Percentiles rank a stretch among this genome's conserved stretches.
These are phyloP conservation scores for Solanum stenotomum DNA, from an alignment of 257 asterid genomes.

Conservation along the genomic window DNA sequence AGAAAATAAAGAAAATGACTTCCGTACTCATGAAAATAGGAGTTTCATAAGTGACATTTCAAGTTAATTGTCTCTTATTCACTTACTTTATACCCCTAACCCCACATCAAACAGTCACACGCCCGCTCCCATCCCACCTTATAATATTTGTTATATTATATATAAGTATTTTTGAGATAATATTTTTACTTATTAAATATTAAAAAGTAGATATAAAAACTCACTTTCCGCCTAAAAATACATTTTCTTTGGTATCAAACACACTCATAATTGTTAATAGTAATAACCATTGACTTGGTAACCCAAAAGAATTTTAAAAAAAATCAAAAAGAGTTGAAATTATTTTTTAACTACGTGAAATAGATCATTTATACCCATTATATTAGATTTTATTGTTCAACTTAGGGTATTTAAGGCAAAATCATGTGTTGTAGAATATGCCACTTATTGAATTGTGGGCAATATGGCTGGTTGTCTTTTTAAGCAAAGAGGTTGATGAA, in stretches of 20 bases:
- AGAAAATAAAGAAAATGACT: no score
- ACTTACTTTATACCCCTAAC: background rate
- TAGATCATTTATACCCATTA: no score
- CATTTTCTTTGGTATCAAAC: background rate
- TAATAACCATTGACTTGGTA: background rate
- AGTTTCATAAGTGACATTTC: no score
- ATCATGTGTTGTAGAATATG: background rate
- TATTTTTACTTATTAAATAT: background rate
- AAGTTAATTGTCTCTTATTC: background rate
- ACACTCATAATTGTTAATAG: background rate
- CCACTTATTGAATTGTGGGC: no score
- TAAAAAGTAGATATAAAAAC: background rate
- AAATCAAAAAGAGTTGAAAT: rapidly evolving
- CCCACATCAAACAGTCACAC: background rate
- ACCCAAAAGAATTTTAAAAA: background rate
- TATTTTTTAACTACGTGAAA: no score
- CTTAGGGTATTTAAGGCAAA: background rate
- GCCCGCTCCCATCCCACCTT: rapidly evolving
- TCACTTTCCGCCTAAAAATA: background rate
- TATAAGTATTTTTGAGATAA: background rate
- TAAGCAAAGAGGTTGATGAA: no score
- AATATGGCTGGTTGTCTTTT: no score
- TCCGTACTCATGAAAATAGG: no score
- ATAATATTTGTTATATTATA: background rate
- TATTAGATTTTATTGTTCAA: no score